Conservation (phyloP, 2,329 filamentous ascomycete species). For the Hypoxylon sp. region DNA sequence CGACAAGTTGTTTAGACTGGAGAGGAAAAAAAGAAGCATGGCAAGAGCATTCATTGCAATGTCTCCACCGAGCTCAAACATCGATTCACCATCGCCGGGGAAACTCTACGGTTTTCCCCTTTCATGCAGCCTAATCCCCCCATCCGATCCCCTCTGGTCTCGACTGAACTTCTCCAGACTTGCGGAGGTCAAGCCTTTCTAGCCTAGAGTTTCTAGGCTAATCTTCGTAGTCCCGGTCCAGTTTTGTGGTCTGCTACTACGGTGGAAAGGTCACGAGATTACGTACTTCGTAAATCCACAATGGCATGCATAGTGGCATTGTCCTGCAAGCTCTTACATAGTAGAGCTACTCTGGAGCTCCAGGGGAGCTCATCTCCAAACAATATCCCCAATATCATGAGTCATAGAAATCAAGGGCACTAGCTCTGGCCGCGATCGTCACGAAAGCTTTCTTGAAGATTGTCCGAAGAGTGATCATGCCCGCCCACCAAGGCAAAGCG, state of each 20-base stretch:
- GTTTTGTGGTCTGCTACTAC: constrained; percentile 21
- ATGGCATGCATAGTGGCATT: constrained; percentile 14
- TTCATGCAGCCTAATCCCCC: constrained; percentile 33
- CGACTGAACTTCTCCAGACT: constrained; percentile 31
- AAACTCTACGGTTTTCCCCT: constrained; percentile 31
- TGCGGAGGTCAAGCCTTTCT: constrained; percentile 35
- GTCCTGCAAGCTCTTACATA: constrained; percentile 18
- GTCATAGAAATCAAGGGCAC: constrained; percentile 22
- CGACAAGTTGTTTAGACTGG: constrained; percentile 9
- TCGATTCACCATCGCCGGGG: constrained; percentile 31
- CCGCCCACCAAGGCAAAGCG: constrained; percentile 20
- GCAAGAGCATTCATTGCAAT: constrained; percentile 20
- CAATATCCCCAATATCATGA: constrained; percentile 30
- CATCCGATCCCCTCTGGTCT: constrained; percentile 16
- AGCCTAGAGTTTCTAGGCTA: constrained; percentile 18
- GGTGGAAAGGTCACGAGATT: constrained; percentile 10
- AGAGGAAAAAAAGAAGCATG: not conserved
- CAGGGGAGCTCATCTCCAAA: not conserved
- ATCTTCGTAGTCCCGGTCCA: constrained; percentile 22
- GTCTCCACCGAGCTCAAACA: constrained; percentile 39
- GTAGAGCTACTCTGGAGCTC: constrained; percentile 5
- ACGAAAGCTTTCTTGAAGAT: constrained; percentile 33
- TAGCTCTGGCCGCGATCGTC: constrained; percentile 32
- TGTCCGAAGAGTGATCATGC: constrained; percentile 28
- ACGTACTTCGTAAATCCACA: constrained; percentile 17